Percentiles rank a stretch among this genome's conserved stretches.
Conservation (phyloP, 495 filamentous ascomycete genomes). For the Aspergillus diversus region DNA sequence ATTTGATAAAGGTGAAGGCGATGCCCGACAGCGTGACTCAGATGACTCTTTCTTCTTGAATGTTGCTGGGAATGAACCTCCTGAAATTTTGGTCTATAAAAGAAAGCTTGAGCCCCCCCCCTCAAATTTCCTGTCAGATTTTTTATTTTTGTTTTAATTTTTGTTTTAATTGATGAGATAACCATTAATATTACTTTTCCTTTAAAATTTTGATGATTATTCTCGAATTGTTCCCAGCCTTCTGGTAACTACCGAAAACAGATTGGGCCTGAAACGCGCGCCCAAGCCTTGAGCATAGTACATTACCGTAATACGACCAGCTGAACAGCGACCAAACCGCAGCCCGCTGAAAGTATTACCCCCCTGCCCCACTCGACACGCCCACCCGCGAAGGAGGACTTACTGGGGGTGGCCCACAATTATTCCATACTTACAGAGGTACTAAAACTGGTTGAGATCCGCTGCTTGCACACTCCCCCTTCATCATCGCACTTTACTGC, state of each 20-base stretch:
- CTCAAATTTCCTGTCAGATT: neutral
- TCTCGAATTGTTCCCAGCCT: slow-evolving; percentile 1
- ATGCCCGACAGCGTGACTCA: slow-evolving; percentile 24
- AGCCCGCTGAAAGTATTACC: slow-evolving; percentile 8
- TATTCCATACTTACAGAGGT: slow-evolving; percentile 10
- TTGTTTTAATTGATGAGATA: neutral
- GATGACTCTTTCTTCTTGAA: slow-evolving; percentile 8
- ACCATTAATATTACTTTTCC: slow-evolving; percentile 10
- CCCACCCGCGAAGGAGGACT: neutral
- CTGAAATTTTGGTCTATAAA: slow-evolving; percentile 6
- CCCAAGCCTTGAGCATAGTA: slow-evolving; percentile 3
- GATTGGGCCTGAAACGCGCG: slow-evolving; percentile 16
- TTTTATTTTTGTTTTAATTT: neutral
- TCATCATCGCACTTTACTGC: slow-evolving; percentile 8
- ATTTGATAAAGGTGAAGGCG: slow-evolving; percentile 12
- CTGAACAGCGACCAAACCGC: slow-evolving; percentile 14
- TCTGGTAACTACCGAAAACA: slow-evolving; percentile 9
- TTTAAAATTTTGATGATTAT: neutral
- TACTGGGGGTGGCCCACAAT: neutral
- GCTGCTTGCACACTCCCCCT: neutral
- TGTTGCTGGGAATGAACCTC: neutral
- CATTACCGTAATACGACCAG: slow-evolving; percentile 16
- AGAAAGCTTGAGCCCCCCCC: neutral
- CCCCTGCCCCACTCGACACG: slow-evolving; percentile 8
- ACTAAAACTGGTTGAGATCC: slow-evolving; percentile 17